Percentiles rank a stretch among this genome's conserved stretches.
Evolutionary conservation across 2,329 filamentous ascomycete species (phyloP).

Genomic region (Talaromyces sp.): DNA sequence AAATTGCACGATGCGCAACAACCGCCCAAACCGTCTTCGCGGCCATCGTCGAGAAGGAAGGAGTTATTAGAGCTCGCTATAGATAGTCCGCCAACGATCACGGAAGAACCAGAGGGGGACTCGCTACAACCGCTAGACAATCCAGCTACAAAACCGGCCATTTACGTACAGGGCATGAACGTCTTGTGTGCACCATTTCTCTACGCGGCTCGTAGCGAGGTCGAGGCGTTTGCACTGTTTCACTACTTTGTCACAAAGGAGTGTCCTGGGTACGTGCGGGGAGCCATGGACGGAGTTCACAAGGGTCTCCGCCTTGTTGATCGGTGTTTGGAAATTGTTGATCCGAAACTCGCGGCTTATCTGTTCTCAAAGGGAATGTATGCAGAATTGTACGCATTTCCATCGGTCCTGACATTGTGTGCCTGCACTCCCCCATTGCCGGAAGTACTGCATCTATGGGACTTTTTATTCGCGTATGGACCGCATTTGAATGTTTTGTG

Average conservation of each 20-base stretch:
- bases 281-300: slow-evolving; percentile 96
- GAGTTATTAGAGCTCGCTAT: slow-evolving; percentile 43
- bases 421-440: slow-evolving; percentile 93
- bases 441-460: slow-evolving; percentile 90
- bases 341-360: slow-evolving; percentile 80
- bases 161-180: slow-evolving; percentile 99
- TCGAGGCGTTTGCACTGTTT: slow-evolving; percentile 90
- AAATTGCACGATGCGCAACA: slow-evolving; percentile 75
- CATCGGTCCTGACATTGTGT: slow-evolving; percentile 88
- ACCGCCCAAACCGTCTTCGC: slow-evolving; percentile 31
- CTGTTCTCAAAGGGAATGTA: slow-evolving; percentile 82
- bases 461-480: slow-evolving; percentile 95
- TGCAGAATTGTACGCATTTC: slow-evolving; percentile 94
- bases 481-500: slow-evolving; percentile 93
- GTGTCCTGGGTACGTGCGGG: slow-evolving; percentile 88
- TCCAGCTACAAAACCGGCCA: slow-evolving; percentile 65
- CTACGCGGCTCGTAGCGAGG: slow-evolving; percentile 89
- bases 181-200: slow-evolving; percentile 93
- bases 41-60: slow-evolving; percentile 45
- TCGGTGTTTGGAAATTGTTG: slow-evolving; percentile 84
- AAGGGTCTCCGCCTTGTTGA: slow-evolving; percentile 87
- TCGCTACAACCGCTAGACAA: slow-evolving; percentile 48
- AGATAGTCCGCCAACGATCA: slow-evolving; percentile 37
- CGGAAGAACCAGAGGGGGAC: slow-evolving; percentile 48
- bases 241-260: slow-evolving; percentile 82